These are phyloP conservation scores for Yamadazyma scolyti DNA, from an alignment of 805 yeast species.

Conservation along the genomic window DNA sequence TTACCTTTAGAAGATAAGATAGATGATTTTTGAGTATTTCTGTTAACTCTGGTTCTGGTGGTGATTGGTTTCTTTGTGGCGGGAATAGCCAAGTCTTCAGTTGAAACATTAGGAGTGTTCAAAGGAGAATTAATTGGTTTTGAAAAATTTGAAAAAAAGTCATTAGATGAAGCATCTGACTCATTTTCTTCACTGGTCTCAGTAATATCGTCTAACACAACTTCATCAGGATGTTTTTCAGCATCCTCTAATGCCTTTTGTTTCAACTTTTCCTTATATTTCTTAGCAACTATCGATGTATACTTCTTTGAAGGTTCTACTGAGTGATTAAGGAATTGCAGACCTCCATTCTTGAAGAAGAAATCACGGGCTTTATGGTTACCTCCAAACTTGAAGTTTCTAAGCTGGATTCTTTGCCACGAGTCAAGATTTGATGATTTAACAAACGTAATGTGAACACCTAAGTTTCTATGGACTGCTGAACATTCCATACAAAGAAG, in stretches of 20 bases:
- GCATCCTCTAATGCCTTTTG: constrained; percentile 66
- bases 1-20: constrained; percentile 51
- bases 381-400: constrained; percentile 93
- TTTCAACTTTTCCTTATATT: constrained; percentile 77
- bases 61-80: constrained; percentile 20
- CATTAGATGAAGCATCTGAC: constrained; percentile 56
- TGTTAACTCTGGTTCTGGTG: constrained; percentile 13
- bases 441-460: constrained; percentile 94
- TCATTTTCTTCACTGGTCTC: constrained; percentile 22
- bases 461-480: constrained; percentile 91
- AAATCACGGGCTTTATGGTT: constrained; percentile 82
- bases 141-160: constrained; percentile 89
- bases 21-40: constrained; percentile 23
- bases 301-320: constrained; percentile 73
- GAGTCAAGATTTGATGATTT: constrained; percentile 88
- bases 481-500: constrained; percentile 92
- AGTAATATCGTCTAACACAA: constrained; percentile 55
- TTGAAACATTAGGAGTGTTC: constrained; percentile 40
- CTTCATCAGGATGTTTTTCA: constrained; percentile 64
- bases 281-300: constrained; percentile 72
- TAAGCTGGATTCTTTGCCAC: constrained; percentile 87
- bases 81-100: constrained; percentile 29
- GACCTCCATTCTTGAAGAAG: constrained; percentile 81
- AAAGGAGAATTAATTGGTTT: constrained; percentile 62
- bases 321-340: constrained; percentile 48